phyloP scores from a whole-genome alignment of 1,284 basidiomycete species.

The Laetiporus sulphureus region DNA sequence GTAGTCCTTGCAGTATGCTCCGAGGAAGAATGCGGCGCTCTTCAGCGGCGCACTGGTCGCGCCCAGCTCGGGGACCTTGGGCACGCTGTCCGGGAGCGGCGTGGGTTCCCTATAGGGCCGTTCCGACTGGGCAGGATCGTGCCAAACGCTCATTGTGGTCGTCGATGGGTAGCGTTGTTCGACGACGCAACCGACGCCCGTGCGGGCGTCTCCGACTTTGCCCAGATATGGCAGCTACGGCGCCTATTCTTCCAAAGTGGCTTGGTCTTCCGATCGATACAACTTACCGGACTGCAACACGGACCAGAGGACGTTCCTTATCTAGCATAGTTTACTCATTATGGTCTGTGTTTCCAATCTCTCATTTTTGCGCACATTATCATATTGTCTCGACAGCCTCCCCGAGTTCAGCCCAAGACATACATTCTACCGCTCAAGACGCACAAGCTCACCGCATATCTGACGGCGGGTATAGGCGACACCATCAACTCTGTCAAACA shows the following conservation, averaged over 20 bases:
- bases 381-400: slow-evolving; percentile 17
- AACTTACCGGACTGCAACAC: too few species aligned
- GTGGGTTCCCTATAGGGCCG: slow-evolving; percentile 62
- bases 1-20: slow-evolving; percentile 91
- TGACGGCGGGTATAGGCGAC: slow-evolving; percentile 46
- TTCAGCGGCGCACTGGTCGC: slow-evolving; percentile 92
- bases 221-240: not conserved
- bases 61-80: slow-evolving; percentile 89
- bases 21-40: slow-evolving; percentile 96
- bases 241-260: not conserved
- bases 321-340: too few species aligned
- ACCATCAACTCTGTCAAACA: slow-evolving; percentile 53
- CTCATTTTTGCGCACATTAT: too few species aligned
- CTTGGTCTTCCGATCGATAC: not conserved
- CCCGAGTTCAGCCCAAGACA: slow-evolving; percentile 41
- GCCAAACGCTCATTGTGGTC: slow-evolving; percentile 47
- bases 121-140: slow-evolving; percentile 32
- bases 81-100: slow-evolving; percentile 67
- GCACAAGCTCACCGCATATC: slow-evolving; percentile 59
- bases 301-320: too few species aligned
- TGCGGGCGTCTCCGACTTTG: not conserved
- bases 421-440: slow-evolving; percentile 64
- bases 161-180: slow-evolving; percentile 1
- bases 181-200: slow-evolving; percentile 6
- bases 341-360: slow-evolving; percentile 1